A percentile compares a stretch with the other conserved stretches of the same genome.
phyloP scores from a whole-genome alignment of 73 alveolate species.

The Tetrahymena borealis region DNA sequence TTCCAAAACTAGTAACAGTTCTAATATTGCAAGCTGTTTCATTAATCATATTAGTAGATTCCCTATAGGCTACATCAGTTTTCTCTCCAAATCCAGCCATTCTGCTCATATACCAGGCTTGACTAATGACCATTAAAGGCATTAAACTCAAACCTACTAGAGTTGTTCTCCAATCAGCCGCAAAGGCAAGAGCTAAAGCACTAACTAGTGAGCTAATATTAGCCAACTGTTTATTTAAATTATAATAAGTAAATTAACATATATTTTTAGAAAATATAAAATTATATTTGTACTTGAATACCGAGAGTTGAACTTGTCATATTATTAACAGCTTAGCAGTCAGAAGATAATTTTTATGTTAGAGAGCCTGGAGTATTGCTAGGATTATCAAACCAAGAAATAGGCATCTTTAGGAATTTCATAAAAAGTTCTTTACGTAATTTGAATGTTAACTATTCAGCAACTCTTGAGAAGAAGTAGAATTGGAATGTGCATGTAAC shows the following conservation, averaged over 20 bases:
- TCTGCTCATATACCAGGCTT: background rate
- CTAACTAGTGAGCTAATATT: background rate
- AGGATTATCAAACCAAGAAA: slow-evolving; percentile 5
- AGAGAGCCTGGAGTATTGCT: background rate
- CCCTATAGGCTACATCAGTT: slow-evolving; percentile 57
- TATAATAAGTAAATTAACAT: background rate
- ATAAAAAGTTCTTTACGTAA: background rate
- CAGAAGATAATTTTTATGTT: background rate
- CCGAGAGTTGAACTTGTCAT: background rate
- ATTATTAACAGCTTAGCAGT: background rate
- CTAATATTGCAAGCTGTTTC: slow-evolving; percentile 73
- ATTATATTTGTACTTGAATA: background rate
- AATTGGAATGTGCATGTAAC: background rate
- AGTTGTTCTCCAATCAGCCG: background rate
- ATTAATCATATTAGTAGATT: slow-evolving; percentile 69
- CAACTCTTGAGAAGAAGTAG: background rate
- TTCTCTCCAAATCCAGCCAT: slow-evolving; percentile 47
- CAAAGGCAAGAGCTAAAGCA: background rate
- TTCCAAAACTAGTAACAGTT: slow-evolving; percentile 75
- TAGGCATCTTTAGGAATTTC: slow-evolving; percentile 13
- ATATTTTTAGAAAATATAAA: background rate
- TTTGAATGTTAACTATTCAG: background rate
- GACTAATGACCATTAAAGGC: background rate
- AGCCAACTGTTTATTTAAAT: background rate
- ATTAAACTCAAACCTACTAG: background rate